These are phyloP conservation scores for Phytophthora syringae DNA, from an alignment of 352 stramenopile genomes.

Conservation along the genomic window DNA sequence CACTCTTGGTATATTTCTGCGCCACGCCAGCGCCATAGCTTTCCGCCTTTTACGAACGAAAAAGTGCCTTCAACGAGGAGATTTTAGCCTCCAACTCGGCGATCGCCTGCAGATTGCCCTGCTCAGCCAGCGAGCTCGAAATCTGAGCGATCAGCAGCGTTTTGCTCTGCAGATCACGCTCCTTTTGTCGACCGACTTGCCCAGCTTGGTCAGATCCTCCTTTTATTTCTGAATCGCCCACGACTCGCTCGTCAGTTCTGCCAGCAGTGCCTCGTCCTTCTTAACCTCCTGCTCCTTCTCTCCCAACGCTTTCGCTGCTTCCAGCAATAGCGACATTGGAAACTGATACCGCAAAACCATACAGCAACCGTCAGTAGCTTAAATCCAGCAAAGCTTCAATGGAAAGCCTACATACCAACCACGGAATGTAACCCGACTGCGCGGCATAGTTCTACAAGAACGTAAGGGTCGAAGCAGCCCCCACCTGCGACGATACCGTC, in stretches of 20 bases:
- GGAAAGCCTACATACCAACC: constrained; percentile 49
- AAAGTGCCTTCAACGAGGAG: constrained; percentile 64
- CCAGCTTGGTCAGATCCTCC: constrained; percentile 62
- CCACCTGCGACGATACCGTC: constrained; percentile 75
- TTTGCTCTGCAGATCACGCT: constrained; percentile 58
- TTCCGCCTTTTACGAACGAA: constrained; percentile 45
- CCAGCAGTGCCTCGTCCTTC: constrained; percentile 60
- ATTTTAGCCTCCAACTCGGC: constrained; percentile 75
- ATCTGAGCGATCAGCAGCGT: constrained; percentile 52
- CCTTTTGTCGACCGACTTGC: constrained; percentile 61
- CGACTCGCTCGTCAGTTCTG: constrained; percentile 54
- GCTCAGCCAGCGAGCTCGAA: constrained; percentile 52
- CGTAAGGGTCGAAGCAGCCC: constrained; percentile 68
- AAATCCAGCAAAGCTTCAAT: neutral
- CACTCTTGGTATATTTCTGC: constrained; percentile 5
- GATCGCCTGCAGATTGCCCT: constrained; percentile 63
- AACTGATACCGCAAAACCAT: constrained; percentile 26
- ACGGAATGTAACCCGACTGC: constrained; percentile 71
- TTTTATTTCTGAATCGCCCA: constrained; percentile 72
- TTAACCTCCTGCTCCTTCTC: constrained; percentile 59
- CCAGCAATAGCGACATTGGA: constrained; percentile 44
- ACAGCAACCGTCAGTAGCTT: neutral
- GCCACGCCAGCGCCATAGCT: neutral
- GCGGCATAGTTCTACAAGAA: constrained; percentile 81
- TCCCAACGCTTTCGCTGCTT: constrained; percentile 50